Base-by-base conservation (phyloP, 2,329 filamentous ascomycete genomes). In the Neofusicoccum umdonicola region DNA sequence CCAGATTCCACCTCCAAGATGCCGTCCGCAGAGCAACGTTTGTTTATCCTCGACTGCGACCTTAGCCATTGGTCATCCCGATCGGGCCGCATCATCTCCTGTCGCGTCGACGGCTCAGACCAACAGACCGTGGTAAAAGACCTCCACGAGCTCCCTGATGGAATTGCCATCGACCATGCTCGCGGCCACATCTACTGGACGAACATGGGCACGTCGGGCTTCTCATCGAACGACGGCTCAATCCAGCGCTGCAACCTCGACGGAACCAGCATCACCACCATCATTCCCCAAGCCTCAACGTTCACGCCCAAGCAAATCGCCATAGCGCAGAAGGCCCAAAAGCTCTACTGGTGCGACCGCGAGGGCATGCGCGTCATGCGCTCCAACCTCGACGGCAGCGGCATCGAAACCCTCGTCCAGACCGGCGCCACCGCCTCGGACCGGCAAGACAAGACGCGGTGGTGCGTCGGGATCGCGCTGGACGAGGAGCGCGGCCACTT, bases 381-480 rank as follows among this genome's bases (percentile, higher is more conserved):
- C 19, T 74, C 68, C 58, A 73, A 76, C 41, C 71, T 72, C 15
- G 78, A 80, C 39, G 77, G 78, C 1, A 69, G 65, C 4, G 67
- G 69, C 52, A 69, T 74, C 35, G 73, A 79, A 63, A 69, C 76
- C 4, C 42, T 86, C n/a, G 62, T 84, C 7, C 69, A 79, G 58
- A 75, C 71, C 1, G 77, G 71, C 4, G 64, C 77, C 52, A 68
- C 64, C 39, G 48, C 68, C 15, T 45, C 69, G 13, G 63, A 74
- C 17, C 65, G 70, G 9, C 68, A 71, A 12, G 79, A 83, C 35
- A 67, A 69, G 9, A 67, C 22, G 13, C 48, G 76, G 3, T 86
- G 84, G 84, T 86, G 83, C 63, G 85, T 88, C 8, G 86, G 86
- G 1, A 78, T 88, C 44, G 72, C 81, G 0, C 76, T 88, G 0